Percentiles rank a stretch among this genome's conserved stretches.
Evolutionary conservation across 495 filamentous ascomycete genomes (phyloP).

Genomic region (Neurospora sp.): DNA sequence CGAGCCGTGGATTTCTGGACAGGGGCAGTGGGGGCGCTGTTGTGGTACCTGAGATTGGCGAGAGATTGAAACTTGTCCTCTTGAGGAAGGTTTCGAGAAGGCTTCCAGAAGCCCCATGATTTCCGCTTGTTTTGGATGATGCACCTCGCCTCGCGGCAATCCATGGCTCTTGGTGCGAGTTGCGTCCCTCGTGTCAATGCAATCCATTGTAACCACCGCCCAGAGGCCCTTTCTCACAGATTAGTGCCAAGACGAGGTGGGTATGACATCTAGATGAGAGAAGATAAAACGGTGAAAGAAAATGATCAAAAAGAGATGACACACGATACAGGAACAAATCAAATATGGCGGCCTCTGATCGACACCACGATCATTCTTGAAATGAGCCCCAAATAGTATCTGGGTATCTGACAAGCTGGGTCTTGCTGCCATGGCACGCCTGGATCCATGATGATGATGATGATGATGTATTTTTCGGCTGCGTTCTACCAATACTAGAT

Average conservation of each 20-base stretch:
- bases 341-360: not conserved
- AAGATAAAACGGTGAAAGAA: not conserved
- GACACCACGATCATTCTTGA: not conserved
- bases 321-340: not conserved
- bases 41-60: not conserved
- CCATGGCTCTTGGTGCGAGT: not conserved
- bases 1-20: not conserved
- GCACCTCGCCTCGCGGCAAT: not conserved
- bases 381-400: not conserved
- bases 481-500: too few relatives aligned
- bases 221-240: not conserved
- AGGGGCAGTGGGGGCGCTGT: not conserved
- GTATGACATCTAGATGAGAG: not conserved
- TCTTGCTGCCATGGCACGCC: not conserved
- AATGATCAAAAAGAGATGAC: not conserved
- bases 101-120: not conserved
- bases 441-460: not conserved
- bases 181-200: not conserved
- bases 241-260: not conserved
- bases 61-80: not conserved
- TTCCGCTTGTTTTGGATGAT: not conserved
- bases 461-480: too few relatives aligned
- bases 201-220: not conserved
- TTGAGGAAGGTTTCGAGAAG: not conserved
- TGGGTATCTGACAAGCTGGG: not conserved